Evolutionary conservation across 177 flowering plant genomes (phyloP).

Genomic region (Vitis hybrid): DNA sequence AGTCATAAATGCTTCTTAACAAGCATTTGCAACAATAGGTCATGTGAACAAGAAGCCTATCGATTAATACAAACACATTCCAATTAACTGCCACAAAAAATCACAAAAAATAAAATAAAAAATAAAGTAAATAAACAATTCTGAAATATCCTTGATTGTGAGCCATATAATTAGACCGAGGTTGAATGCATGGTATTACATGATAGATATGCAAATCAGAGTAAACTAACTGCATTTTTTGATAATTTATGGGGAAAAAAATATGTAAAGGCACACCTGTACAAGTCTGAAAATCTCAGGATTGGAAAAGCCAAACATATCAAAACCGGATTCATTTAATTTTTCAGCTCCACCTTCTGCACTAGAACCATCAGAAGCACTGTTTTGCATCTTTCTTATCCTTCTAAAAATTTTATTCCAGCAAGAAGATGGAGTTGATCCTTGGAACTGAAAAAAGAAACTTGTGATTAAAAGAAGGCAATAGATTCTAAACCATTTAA

Average conservation of each 20-base stretch:
- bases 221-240: neutral
- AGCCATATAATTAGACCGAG: too few relatives aligned
- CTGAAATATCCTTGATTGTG: too few relatives aligned
- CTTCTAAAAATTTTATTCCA: slow-evolving; percentile 77
- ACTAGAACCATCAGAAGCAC: slow-evolving; percentile 29
- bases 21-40: too few relatives aligned
- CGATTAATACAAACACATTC: too few relatives aligned
- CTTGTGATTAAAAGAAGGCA: too few relatives aligned
- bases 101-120: neutral
- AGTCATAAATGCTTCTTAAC: too few relatives aligned
- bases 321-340: slow-evolving; percentile 49
- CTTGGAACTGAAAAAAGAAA: slow-evolving; percentile 56
- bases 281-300: slow-evolving; percentile 62
- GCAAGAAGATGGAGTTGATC: slow-evolving; percentile 74
- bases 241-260: neutral
- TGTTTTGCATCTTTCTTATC: slow-evolving; percentile 40
- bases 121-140: neutral
- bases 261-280: slow-evolving; percentile 41
- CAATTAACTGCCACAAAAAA: too few relatives aligned
- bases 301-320: slow-evolving; percentile 89
- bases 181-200: neutral
- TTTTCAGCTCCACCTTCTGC: slow-evolving; percentile 29
- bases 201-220: neutral
- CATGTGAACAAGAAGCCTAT: too few relatives aligned
- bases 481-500: too few relatives aligned